Base-by-base conservation (phyloP, 139 green algal species). In the Parachlorella kessleri region DNA sequence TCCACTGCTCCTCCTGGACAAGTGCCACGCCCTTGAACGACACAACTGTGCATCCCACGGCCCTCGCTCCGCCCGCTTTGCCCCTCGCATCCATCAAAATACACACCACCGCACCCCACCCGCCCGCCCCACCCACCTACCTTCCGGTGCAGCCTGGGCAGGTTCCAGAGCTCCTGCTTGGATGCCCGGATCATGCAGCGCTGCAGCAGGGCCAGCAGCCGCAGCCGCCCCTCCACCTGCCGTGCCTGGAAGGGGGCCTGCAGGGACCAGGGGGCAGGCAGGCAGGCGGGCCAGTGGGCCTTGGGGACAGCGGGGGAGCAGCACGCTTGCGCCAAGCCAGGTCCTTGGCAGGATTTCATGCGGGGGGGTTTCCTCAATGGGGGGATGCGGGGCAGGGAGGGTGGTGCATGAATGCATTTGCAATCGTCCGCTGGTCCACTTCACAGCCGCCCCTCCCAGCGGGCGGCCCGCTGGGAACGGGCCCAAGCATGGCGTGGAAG, bases 131-230 rank as follows among this genome's bases (percentile, higher is more conserved):
- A 14, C 21, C 48, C 48, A 14, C 73, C 3, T 37, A 63, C 79
- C 37, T 80, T 71, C 35, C 41, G 55, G 14, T 65, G 48, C 65
- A 90, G 83, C 2, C 65, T 77, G 4, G 95, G 93, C 30, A 98
- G 86, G 41, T 76, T 81, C 7, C 40, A 33, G 23, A 99, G 84
- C 80, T 96, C 90, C 26, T 80, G 72, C 87, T 99, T 99, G 80
- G 71, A 78, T 14, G 92, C 89, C 2, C 94, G 80, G 59, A 98
- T 95, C 91, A 98, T 96, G 76, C 76, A 75, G 24, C 79, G 65
- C 18, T 74, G 40, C 54, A 99, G 88, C 68, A 97, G 71, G 8
- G 59, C 42, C 83, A 92, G 42, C 74, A 99, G 87, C 7, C 91
- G 86, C 73, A 39, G 70, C 23, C 73, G 85, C 63, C 75, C 83